phyloP scores from a whole-genome alignment of 192 early-diverging fungal species.

The Kappamyces sp. region DNA sequence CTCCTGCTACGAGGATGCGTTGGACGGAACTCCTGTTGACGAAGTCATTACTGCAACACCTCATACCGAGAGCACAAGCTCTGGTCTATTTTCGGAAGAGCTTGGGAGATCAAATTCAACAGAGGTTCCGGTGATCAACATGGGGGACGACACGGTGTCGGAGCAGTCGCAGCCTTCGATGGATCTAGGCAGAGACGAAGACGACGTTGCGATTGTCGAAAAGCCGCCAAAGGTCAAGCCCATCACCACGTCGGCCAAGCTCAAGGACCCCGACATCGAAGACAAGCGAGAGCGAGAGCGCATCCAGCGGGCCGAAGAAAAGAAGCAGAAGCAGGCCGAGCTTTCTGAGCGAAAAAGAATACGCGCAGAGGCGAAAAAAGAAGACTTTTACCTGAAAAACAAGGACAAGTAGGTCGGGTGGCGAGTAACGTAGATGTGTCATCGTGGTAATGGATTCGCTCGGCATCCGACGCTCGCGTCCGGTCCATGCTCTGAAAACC shows the following conservation, averaged over 20 bases:
- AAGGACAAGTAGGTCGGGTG: not conserved
- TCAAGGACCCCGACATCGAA: too few species aligned
- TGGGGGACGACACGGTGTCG: too few species aligned
- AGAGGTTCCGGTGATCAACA: too few species aligned
- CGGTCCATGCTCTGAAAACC: conserved; percentile 29
- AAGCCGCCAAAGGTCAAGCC: too few species aligned
- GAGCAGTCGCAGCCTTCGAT: too few species aligned
- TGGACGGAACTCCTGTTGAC: not conserved
- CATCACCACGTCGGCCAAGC: too few species aligned
- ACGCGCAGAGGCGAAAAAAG: conserved; percentile 7
- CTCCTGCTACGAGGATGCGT: not conserved
- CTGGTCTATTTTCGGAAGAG: too few species aligned
- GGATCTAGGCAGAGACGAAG: too few species aligned
- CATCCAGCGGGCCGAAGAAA: not conserved
- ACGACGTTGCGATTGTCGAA: too few species aligned
- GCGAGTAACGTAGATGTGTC: conserved; percentile 25
- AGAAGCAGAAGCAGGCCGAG: conserved; percentile 9
- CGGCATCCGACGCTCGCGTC: conserved; percentile 35
- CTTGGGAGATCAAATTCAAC: too few species aligned
- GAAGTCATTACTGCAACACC: not conserved
- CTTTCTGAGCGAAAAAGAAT: not conserved
- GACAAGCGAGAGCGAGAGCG: too few species aligned
- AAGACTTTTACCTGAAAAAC: not conserved
- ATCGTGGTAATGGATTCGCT: conserved; percentile 68
- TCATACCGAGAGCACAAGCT: conserved; percentile 7